A percentile compares a stretch with the other conserved stretches of the same genome.
These are phyloP conservation scores for Prunus padus DNA, from an alignment of 306 rosid genomes.

Conservation along the genomic window DNA sequence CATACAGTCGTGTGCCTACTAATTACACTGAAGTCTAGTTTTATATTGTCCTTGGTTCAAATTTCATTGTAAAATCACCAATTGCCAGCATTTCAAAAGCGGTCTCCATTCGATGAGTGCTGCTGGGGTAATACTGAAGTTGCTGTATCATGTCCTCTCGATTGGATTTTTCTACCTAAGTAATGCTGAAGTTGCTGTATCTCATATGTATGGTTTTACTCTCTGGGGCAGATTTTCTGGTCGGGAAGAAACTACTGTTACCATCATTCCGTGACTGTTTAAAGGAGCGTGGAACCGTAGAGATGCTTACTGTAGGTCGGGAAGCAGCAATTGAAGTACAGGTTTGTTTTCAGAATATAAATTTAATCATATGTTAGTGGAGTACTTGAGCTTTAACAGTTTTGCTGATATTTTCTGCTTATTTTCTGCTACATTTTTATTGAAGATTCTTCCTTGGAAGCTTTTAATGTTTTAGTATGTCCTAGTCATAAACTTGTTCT, in stretches of 20 bases:
- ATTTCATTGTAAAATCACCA: slow-evolving; percentile 89
- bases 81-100: slow-evolving; percentile 94
- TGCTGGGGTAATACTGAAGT: slow-evolving; percentile 98
- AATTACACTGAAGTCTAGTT: slow-evolving; percentile 30
- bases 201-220: slow-evolving; percentile 59
- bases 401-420: neutral
- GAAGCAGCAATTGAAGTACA: slow-evolving; percentile 99
- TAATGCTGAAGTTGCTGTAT: slow-evolving; percentile 72
- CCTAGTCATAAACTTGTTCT: neutral
- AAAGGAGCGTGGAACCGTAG: slow-evolving; percentile 92
- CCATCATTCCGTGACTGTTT: slow-evolving; percentile 88
- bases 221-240: slow-evolving; percentile 92
- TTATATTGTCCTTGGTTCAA: slow-evolving; percentile 46
- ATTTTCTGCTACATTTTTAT: neutral
- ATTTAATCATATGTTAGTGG: slow-evolving; percentile 7
- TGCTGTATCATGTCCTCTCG: slow-evolving; percentile 68
- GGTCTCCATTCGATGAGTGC: slow-evolving; percentile 82
- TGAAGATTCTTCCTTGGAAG: neutral
- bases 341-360: slow-evolving; percentile 47
- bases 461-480: neutral
- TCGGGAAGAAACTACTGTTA: slow-evolving; percentile 73
- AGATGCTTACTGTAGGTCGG: slow-evolving; percentile 85
- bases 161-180: slow-evolving; percentile 68
- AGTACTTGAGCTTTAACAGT: neutral
- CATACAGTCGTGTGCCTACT: slow-evolving; percentile 19